These are phyloP conservation scores for Mrakia gelida DNA, from an alignment of 768 basidiomycete genomes.

Conservation along the genomic window DNA sequence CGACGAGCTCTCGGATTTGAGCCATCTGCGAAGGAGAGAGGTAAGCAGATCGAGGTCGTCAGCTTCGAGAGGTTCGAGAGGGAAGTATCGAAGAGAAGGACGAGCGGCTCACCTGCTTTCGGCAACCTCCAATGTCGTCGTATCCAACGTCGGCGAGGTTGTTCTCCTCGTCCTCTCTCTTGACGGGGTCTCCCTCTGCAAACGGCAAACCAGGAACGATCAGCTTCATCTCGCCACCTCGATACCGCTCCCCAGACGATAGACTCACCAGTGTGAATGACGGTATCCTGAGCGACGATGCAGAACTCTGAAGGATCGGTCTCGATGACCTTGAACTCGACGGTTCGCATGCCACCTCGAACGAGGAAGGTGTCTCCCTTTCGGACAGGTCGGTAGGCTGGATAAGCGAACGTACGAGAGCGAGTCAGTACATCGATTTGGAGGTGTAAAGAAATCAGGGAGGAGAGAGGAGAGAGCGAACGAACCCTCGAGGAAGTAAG, in stretches of 20 bases:
- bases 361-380: conserved; percentile 99
- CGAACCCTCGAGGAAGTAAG: conserved; percentile 93
- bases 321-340: conserved; percentile 99
- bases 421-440: neutral
- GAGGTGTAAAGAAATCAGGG: neutral
- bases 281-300: conserved; percentile 98
- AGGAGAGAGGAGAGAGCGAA: neutral
- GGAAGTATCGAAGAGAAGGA: neutral
- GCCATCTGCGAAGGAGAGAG: conserved; percentile 22
- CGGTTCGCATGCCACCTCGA: conserved; percentile 94
- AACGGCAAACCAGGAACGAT: neutral
- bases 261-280: conserved; percentile 68
- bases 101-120: conserved; percentile 63
- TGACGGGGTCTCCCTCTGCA: conserved; percentile 93
- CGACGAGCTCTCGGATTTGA: conserved; percentile 91
- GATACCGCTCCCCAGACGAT: too few relatives aligned
- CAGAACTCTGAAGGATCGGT: conserved; percentile 97
- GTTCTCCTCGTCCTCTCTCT: conserved; percentile 96
- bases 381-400: conserved; percentile 88
- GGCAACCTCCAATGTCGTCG: conserved; percentile 98
- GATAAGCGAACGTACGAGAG: conserved; percentile 1
- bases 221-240: neutral
- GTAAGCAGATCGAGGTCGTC: neutral
- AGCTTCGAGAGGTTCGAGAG: neutral
- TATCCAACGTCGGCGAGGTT: conserved; percentile 97